Percentiles rank a stretch among this genome's conserved stretches.
These are phyloP conservation scores for Rubus idaeus DNA, from an alignment of 306 rosid genomes.

Conservation along the genomic window DNA sequence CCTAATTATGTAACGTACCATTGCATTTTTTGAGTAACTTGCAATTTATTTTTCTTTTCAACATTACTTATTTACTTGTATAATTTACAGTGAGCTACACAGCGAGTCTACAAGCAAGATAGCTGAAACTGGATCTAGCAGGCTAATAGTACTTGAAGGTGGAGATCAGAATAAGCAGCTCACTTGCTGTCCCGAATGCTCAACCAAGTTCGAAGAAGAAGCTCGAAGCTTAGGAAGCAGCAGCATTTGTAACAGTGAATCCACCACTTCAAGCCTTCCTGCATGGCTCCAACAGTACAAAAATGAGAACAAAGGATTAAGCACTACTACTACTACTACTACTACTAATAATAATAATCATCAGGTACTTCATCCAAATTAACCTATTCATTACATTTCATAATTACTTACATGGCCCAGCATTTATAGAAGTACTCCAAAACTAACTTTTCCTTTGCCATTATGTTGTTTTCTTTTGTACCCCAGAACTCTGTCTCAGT, in stretches of 20 bases:
- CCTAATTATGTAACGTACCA: neutral
- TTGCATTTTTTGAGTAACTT: neutral
- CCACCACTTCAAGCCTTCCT: conserved; percentile 76
- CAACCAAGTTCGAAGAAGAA: conserved; percentile 54
- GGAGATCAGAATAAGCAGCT: conserved; percentile 44
- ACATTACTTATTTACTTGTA: conserved; percentile 16
- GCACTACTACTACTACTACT: conserved; percentile 12
- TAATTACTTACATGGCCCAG: conserved; percentile 5
- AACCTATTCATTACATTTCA: conserved; percentile 1
- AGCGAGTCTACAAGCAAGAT: conserved; percentile 44
- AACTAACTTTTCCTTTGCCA: conserved; percentile 39
- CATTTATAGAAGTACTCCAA: conserved; percentile 26
- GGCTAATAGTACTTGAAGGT: conserved; percentile 29
- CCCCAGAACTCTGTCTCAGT: conserved; percentile 59
- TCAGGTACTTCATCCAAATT: conserved; percentile 51
- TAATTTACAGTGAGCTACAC: conserved; percentile 52
- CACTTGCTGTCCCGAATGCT: conserved; percentile 49
- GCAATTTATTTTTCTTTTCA: conserved; percentile 13
- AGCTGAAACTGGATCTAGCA: conserved; percentile 49
- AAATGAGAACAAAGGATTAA: conserved; percentile 49
- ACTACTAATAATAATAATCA: conserved; percentile 13
- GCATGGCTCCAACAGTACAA: conserved; percentile 98
- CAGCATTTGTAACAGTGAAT: conserved; percentile 49
- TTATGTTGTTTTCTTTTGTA: conserved; percentile 15
- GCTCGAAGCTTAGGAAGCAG: conserved; percentile 55